Base-by-base conservation (phyloP, 768 basidiomycete species). In the Naganishia onofrii region DNA sequence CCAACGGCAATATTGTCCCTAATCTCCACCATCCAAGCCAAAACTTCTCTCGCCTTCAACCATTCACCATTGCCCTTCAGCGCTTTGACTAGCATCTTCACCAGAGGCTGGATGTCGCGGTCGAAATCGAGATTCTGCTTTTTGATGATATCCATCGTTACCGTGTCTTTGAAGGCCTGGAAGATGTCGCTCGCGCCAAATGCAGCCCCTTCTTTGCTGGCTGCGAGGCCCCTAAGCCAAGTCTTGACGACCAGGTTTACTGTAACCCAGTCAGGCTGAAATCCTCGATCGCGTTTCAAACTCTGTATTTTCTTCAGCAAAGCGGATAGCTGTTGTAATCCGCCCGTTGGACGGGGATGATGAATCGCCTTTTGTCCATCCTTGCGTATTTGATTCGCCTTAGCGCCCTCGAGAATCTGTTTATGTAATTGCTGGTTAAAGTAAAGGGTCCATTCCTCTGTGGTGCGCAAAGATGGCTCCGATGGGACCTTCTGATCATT, bases 381-480 rank as follows among this genome's bases (percentile, higher is more conserved):
- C 42, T 63, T 63, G 36, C 60, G 60, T 26, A n/a, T 63, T 26
- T 63, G 60, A 44, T 63, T 63, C 21, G 42, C 60, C n/a, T 36
- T 63, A 4, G 60, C 60, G 9, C 60, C 60, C 36, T 29, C 38
- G 10, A 63, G 36, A 15, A 63, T 63, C 23, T 42, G 38, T 26
- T 63, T 29, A 44, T 63, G 60, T 63, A 63, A 44, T 29, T 63
- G 60, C 60, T 63, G 60, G 15, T 63, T 63, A 36, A 46, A 63
- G 23, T 63, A 26, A 15, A 63, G 8, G 9, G 60, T 63, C 60
- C 38, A 63, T 42, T 63, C 60, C 29, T 63, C 23, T 29, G 10
- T 4, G 26, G 60, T 63, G 10, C 60, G 36, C 2, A 12, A 17
- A 9, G 42, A 34, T 19, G 36, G 34, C 15, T 23, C n/a, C 23